A percentile compares a stretch with the other conserved stretches of the same genome.
Evolutionary conservation across 2,329 filamentous ascomycete species (phyloP).

Genomic region (Akanthomyces muscarius): DNA sequence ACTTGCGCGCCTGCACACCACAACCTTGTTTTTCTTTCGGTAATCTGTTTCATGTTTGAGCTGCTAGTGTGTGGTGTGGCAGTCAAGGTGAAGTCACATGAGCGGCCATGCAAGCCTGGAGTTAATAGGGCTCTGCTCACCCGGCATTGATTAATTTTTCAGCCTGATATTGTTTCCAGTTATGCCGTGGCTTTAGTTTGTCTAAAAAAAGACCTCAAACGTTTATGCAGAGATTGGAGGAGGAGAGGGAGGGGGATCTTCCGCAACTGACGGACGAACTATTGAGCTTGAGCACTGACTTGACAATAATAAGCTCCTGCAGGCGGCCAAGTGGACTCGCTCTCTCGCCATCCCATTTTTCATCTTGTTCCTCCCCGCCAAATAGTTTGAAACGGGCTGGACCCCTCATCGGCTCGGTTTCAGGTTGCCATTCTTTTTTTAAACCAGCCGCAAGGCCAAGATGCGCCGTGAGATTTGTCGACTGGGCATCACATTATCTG

Average conservation of each 20-base stretch:
- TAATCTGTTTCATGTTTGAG: constrained; percentile 8
- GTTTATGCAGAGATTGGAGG: constrained; percentile 3
- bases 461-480: background rate
- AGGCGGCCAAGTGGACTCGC: background rate
- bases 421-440: constrained; percentile 13
- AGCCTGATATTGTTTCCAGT: background rate
- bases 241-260: background rate
- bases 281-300: background rate
- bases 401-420: constrained; percentile 1
- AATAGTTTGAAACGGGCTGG: background rate
- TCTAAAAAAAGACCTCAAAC: constrained; percentile 10
- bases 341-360: constrained; percentile 1
- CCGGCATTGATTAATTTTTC: background rate
- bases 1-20: background rate
- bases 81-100: background rate
- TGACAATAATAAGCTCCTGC: background rate
- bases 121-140: background rate
- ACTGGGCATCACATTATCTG: background rate
- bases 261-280: constrained; percentile 12
- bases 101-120: background rate
- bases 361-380: background rate
- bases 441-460: background rate
- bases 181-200: background rate
- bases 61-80: background rate
- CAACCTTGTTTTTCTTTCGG: background rate